phyloP scores from a whole-genome alignment of 2,329 filamentous ascomycete species.

The Colletotrichum sp. region DNA sequence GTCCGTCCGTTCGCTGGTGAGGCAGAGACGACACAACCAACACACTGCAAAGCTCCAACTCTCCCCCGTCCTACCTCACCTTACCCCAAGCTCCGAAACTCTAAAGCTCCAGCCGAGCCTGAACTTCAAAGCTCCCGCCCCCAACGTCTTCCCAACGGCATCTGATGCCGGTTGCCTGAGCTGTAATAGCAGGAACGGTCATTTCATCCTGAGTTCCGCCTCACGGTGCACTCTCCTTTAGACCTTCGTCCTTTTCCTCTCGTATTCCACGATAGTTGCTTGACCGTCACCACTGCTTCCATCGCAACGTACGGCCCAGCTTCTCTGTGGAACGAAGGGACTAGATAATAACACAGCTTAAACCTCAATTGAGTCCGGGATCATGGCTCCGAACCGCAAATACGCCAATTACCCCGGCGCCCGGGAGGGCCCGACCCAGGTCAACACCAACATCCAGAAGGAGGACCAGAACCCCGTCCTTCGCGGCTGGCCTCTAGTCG shows the following conservation, averaged over 20 bases:
- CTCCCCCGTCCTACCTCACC: background rate
- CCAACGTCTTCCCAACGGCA: background rate
- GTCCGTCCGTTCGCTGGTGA: background rate
- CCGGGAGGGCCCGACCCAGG: background rate
- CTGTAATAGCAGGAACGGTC: background rate
- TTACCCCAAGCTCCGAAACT: background rate
- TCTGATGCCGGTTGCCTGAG: background rate
- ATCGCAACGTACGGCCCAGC: background rate
- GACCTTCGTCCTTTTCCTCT: background rate
- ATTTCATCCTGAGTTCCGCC: background rate
- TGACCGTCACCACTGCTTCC: background rate
- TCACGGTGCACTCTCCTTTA: background rate
- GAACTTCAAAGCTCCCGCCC: background rate
- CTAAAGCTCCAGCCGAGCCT: background rate
- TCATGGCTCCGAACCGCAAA: constrained; percentile 20
- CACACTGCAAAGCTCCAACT: background rate
- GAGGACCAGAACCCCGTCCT: constrained; percentile 72
- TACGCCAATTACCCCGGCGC: constrained; percentile 23
- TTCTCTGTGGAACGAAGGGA: background rate
- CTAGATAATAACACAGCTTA: background rate
- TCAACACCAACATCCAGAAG: background rate
- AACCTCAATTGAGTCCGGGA: background rate
- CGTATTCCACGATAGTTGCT: background rate
- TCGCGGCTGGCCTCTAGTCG: constrained; percentile 66
- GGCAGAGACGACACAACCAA: background rate